These are phyloP conservation scores for Fusarium nodosum DNA, from an alignment of 2,329 filamentous ascomycete genomes.

Conservation along the genomic window DNA sequence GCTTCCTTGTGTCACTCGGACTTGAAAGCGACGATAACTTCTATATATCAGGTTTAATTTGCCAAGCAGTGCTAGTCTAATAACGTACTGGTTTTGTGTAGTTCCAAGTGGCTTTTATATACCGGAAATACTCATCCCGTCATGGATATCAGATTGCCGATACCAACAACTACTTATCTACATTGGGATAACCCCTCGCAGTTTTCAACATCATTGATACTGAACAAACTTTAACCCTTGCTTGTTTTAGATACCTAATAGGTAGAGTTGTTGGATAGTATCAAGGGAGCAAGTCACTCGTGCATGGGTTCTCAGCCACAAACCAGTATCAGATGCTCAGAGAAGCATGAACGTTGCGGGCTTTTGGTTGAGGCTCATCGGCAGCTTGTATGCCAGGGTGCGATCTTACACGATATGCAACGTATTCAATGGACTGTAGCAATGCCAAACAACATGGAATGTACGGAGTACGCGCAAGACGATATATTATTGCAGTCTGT, in stretches of 20 bases:
- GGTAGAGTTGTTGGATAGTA: not conserved
- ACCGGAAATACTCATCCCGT: not conserved
- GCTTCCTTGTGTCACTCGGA: not conserved
- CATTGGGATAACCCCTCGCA: not conserved
- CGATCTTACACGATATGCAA: not conserved
- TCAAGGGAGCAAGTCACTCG: not conserved
- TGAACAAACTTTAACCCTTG: not conserved
- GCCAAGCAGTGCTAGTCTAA: not conserved
- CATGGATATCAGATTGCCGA: not conserved
- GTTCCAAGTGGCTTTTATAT: not conserved
- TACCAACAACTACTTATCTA: not conserved
- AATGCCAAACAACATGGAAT: not conserved
- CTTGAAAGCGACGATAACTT: not conserved
- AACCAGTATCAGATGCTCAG: not conserved
- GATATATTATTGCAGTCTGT: not conserved
- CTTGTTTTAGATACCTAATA: not conserved
- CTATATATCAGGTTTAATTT: not conserved
- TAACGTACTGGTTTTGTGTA: not conserved
- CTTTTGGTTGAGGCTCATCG: constrained; percentile 3
- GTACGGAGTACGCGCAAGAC: not conserved
- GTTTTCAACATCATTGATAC: not conserved
- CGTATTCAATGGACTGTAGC: not conserved
- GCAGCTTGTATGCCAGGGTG: not conserved
- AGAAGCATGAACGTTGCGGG: not conserved
- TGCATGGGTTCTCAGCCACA: not conserved